Conservation (phyloP, 2,329 filamentous ascomycete species). For the Coniochaeta ligniaria region DNA sequence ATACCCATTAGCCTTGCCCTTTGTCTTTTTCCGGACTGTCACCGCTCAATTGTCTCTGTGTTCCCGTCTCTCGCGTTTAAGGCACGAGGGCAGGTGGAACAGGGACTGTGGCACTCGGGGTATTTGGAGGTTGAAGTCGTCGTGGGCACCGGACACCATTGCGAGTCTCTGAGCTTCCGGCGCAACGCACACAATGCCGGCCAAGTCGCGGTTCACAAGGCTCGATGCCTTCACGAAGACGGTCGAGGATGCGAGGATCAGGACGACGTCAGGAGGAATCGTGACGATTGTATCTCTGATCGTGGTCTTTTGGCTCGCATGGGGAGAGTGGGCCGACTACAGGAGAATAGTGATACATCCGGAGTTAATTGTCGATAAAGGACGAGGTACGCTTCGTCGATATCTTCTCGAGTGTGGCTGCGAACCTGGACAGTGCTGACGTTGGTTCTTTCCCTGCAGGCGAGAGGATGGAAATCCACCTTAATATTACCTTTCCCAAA, state of each 20-base stretch:
- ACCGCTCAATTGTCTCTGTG: neutral
- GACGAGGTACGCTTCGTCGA: conserved; percentile 58
- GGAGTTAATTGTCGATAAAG: conserved; percentile 93
- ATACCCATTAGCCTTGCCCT: neutral
- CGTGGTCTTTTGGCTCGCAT: conserved; percentile 79
- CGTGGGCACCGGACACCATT: neutral
- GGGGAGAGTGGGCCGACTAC: conserved; percentile 96
- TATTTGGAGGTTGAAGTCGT: neutral
- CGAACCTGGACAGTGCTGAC: conserved; percentile 8
- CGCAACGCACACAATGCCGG: conserved; percentile 56
- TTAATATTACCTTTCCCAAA: conserved; percentile 92
- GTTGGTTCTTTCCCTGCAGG: conserved; percentile 37
- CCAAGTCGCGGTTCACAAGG: conserved; percentile 90
- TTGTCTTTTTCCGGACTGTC: neutral
- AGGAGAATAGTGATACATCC: conserved; percentile 78
- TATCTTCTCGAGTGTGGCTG: neutral
- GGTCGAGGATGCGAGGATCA: conserved; percentile 92
- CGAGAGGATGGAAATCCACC: conserved; percentile 98
- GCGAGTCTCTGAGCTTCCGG: neutral
- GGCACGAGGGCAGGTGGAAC: neutral
- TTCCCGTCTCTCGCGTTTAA: neutral
- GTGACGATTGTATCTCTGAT: conserved; percentile 89
- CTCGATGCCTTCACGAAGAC: conserved; percentile 99
- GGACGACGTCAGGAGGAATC: conserved; percentile 90
- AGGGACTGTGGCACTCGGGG: neutral